A percentile compares a stretch with the other conserved stretches of the same genome.
Conservation (phyloP, 495 filamentous ascomycete species). For the Hypoxylon subgilvum region DNA sequence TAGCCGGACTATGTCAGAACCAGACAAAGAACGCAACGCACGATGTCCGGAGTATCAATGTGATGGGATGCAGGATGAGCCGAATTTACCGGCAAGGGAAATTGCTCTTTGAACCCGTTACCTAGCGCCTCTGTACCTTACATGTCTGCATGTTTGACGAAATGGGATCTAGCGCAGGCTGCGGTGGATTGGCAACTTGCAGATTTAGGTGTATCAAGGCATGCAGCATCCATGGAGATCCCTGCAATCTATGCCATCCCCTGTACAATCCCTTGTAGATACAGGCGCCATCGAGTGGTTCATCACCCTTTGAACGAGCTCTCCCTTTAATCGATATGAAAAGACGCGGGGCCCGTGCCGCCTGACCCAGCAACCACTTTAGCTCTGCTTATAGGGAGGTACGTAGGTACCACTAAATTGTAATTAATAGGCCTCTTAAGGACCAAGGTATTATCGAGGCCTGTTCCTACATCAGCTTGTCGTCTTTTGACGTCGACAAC, state of each 20-base stretch:
- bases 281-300: slow-evolving; percentile 12
- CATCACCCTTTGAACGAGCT: slow-evolving; percentile 8
- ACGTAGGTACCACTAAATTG: neutral
- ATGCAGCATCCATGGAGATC: slow-evolving; percentile 28
- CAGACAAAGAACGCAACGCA: no score
- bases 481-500: slow-evolving; percentile 12
- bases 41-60: no score
- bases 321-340: slow-evolving; percentile 20
- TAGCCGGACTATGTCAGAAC: no score
- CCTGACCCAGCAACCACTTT: slow-evolving; percentile 9
- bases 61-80: no score
- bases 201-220: slow-evolving; percentile 24
- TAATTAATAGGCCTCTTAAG: slow-evolving; percentile 1
- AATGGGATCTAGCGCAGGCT: slow-evolving; percentile 25
- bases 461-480: neutral
- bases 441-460: no score
- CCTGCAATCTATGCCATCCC: neutral
- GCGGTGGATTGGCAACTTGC: slow-evolving; percentile 3
- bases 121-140: slow-evolving; percentile 28
- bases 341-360: slow-evolving; percentile 14
- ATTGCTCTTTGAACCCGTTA: no score
- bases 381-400: neutral
- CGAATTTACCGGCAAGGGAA: no score
- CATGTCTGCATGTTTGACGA: slow-evolving; percentile 21
- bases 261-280: slow-evolving; percentile 9